Evolutionary conservation across 495 filamentous ascomycete species (phyloP).

Genomic region (Friedmanniomyces simplex): DNA sequence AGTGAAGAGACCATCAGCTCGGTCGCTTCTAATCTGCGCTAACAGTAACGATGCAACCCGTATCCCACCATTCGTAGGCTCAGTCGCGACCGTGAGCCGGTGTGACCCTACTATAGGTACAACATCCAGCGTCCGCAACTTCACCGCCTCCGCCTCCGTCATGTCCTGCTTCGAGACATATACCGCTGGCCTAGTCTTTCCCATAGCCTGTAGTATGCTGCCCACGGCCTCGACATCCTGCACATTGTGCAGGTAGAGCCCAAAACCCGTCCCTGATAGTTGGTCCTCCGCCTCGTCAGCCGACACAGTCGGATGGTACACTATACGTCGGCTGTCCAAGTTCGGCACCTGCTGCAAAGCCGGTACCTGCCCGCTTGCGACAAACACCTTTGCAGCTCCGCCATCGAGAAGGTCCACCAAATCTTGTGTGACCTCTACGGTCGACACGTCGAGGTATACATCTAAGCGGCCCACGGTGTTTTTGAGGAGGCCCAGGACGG

Average conservation of each 20-base stretch:
- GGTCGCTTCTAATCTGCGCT: constrained; percentile 61
- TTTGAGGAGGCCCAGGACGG: constrained; percentile 55
- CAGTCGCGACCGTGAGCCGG: constrained; percentile 50
- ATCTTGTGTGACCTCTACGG: constrained; percentile 55
- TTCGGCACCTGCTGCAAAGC: constrained; percentile 49
- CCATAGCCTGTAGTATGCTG: constrained; percentile 36
- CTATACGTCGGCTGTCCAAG: constrained; percentile 47
- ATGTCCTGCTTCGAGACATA: constrained; percentile 40
- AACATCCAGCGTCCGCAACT: constrained; percentile 46
- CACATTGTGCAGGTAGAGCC: constrained; percentile 38
- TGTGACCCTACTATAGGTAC: constrained; percentile 70
- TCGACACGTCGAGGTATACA: constrained; percentile 66
- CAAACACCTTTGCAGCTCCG: constrained; percentile 80
- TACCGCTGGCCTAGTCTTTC: constrained; percentile 34
- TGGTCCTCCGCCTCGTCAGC: constrained; percentile 42
- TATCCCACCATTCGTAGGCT: constrained; percentile 44
- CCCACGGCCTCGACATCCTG: constrained; percentile 35
- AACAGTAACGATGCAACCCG: constrained; percentile 60
- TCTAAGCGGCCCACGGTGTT: constrained; percentile 56
- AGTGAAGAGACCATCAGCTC: constrained; percentile 71
- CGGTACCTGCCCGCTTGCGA: constrained; percentile 44
- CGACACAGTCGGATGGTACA: constrained; percentile 33
- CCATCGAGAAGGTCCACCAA: constrained; percentile 71
- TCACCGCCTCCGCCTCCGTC: constrained; percentile 36
- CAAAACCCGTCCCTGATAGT: constrained; percentile 40